phyloP scores from a whole-genome alignment of 2,329 filamentous ascomycete species.

The Fusarium buharicum region DNA sequence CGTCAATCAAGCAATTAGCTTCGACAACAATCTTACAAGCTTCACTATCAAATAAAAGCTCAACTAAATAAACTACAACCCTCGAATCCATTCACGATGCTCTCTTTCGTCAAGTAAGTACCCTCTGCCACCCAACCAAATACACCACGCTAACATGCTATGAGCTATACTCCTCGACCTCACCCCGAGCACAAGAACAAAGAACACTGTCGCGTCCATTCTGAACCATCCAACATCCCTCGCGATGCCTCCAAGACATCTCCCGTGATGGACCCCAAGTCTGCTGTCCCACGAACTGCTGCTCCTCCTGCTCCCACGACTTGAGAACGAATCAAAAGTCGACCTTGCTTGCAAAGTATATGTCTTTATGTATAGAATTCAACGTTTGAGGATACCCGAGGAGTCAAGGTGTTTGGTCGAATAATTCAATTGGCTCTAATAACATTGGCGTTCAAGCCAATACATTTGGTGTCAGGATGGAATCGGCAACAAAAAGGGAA shows the following conservation, averaged over 20 bases:
- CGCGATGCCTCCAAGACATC: conserved; percentile 22
- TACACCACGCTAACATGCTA: conserved; percentile 4
- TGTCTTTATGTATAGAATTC: conserved; percentile 2
- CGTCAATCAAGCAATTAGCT: conserved; percentile 8
- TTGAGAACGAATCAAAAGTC: background rate
- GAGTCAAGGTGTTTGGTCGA: conserved; percentile 25
- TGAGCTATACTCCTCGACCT: conserved; percentile 38
- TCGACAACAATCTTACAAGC: background rate
- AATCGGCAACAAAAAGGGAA: background rate
- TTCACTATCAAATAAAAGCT: background rate
- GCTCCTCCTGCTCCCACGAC: conserved; percentile 14
- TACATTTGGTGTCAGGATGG: background rate
- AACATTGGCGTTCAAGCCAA: background rate
- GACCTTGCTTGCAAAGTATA: background rate
- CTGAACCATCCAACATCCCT: conserved; percentile 26
- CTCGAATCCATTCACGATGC: conserved; percentile 21
- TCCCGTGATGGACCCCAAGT: conserved; percentile 21
- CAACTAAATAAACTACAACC: background rate
- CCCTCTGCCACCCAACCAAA: background rate
- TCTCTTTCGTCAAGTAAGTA: conserved; percentile 38
- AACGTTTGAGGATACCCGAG: conserved; percentile 19
- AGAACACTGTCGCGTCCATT: conserved; percentile 36
- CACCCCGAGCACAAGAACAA: conserved; percentile 41
- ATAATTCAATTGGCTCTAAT: background rate
- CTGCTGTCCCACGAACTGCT: conserved; percentile 22